Evolutionary conservation across 73 alveolate genomes (phyloP), one percentile per base, ranked within the genome.

Genomic region (Paramecium sonneborni): DNA sequence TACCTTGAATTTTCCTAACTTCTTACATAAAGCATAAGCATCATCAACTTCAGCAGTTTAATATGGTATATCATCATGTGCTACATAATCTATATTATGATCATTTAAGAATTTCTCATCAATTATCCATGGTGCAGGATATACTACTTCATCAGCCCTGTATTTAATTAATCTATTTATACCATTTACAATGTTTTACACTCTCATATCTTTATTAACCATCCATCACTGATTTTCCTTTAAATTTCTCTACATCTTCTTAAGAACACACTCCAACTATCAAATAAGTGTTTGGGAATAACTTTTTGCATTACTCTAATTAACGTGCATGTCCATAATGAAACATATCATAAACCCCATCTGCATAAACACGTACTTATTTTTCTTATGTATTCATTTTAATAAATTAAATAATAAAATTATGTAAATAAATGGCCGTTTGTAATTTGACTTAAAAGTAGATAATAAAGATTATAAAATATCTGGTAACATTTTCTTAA

Each of bases 241-340:
- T 98, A 92, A 95, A 96, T 84, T 94, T 94, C 57, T 90, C 95
- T 1, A 98, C 96, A 82, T 98, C 99, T 89, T 97, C 98, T 62
- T 98, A 98, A 11, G 98, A 96, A 68, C 98, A 93, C 76, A 98
- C 99, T 11, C 99, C 99, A 44, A 97, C 99, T 4, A 98, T 96
- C 68, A 98, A 92, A 69, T 96, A 92, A 15, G 96, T 98, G 55
- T 96, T 85, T n/a, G 98, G 98, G 92, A 96, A 97, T 86, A 95
- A 85, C 74, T 97, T 97, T 93, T 98, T 98, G 92, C 99, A 97
- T 86, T 98, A 98, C 84, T 98, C 99, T 57, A 98, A 94, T 30
- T 96, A 93, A 39, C 92, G 94, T 4, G 98, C 99, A 92, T 97
- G 99, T 48, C 99, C 99, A 76, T 94, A 88, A 74, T 97, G 99